Evolutionary conservation across 805 yeast species (phyloP).

Genomic region (Diddensiella caesifluorescens): DNA sequence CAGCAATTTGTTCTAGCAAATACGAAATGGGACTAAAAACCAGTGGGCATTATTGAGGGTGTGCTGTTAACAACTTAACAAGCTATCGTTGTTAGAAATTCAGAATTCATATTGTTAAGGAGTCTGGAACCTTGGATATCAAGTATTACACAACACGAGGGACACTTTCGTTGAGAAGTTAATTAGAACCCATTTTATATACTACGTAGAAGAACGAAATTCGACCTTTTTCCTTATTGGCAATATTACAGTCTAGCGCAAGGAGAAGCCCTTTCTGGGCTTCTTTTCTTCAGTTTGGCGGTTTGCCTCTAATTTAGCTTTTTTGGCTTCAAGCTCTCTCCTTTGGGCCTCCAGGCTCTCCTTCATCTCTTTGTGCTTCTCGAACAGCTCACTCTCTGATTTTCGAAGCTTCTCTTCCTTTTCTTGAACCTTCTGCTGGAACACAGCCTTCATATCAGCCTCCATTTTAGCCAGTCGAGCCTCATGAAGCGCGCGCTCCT

Average conservation of each 20-base stretch:
- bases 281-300: constrained; percentile 28
- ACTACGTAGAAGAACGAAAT: too few species aligned
- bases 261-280: constrained; percentile 26
- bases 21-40: too few species aligned
- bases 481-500: constrained; percentile 88
- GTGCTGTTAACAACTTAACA: too few species aligned
- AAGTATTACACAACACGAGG: too few species aligned
- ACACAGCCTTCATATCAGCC: constrained; percentile 91
- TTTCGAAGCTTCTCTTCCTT: constrained; percentile 96
- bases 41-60: too few species aligned
- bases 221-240: too few species aligned
- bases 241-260: constrained; percentile 17
- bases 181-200: too few species aligned
- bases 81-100: too few species aligned
- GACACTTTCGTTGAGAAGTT: too few species aligned
- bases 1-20: too few species aligned
- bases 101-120: too few species aligned
- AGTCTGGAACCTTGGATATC: too few species aligned
- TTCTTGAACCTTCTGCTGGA: constrained; percentile 92
- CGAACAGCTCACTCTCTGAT: constrained; percentile 92
- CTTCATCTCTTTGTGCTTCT: constrained; percentile 95
- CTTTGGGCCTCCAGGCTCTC: constrained; percentile 86
- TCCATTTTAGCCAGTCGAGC: constrained; percentile 92
- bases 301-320: constrained; percentile 52
- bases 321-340: constrained; percentile 85